Evolutionary conservation across 2,329 filamentous ascomycete species (phyloP).

Genomic region (Laburnicola sp.): DNA sequence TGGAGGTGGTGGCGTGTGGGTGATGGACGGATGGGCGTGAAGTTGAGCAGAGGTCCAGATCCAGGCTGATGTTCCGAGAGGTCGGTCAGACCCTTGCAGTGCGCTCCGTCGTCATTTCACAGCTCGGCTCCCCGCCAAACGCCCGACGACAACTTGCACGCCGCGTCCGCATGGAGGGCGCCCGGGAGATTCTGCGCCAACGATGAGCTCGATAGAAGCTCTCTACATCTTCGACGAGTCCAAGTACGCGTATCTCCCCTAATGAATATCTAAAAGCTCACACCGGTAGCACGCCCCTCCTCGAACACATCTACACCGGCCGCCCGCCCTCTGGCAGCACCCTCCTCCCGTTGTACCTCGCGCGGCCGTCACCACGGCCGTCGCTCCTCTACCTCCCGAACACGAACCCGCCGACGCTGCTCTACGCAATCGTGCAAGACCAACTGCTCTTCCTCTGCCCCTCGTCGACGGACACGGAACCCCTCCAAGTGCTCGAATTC

Average conservation of each 20-base stretch:
- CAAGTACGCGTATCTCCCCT: conserved; percentile 61
- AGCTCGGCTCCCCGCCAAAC: conserved; percentile 30
- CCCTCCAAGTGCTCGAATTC: conserved; percentile 89
- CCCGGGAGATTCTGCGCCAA: conserved; percentile 19
- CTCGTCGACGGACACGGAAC: conserved; percentile 82
- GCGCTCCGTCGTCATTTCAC: conserved; percentile 14
- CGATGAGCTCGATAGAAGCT: conserved; percentile 79
- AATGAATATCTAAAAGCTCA: conserved; percentile 10
- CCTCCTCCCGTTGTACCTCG: conserved; percentile 83
- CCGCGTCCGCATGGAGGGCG: conserved; percentile 23
- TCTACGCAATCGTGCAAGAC: conserved; percentile 86
- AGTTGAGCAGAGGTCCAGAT: conserved; percentile 3
- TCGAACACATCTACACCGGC: conserved; percentile 86
- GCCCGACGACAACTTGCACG: conserved; percentile 2
- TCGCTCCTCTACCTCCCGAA: conserved; percentile 83
- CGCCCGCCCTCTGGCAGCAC: conserved; percentile 75
- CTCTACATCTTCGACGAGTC: conserved; percentile 97
- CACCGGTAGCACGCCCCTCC: conserved; percentile 71
- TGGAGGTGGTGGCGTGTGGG: neutral
- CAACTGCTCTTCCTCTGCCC: conserved; percentile 85
- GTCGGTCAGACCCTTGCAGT: neutral
- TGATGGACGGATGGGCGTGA: neutral
- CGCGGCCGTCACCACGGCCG: conserved; percentile 77
- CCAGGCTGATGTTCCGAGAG: neutral
- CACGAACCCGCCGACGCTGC: conserved; percentile 79